Percentiles rank a stretch among this genome's conserved stretches.
phyloP scores from a whole-genome alignment of 768 basidiomycete species.

The Mycena maculata region DNA sequence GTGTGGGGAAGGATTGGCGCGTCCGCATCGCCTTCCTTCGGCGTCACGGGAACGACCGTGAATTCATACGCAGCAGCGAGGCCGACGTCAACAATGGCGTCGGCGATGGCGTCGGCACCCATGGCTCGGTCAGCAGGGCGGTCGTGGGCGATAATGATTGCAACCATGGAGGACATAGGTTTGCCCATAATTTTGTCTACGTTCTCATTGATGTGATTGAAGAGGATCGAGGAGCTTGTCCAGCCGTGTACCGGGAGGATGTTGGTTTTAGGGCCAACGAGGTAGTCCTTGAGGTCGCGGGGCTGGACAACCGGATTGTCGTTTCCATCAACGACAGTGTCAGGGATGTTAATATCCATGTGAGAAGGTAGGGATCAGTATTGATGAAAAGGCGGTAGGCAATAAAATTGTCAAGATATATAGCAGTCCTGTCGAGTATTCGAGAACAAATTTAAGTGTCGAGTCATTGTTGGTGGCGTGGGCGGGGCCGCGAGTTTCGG shows the following conservation, averaged over 20 bases:
- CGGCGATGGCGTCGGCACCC: conserved; percentile 1
- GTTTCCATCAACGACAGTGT: no score
- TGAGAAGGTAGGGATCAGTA: no score
- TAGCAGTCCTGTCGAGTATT: no score
- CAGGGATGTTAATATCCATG: no score
- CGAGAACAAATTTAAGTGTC: no score
- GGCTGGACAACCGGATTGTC: no score
- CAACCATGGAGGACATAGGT: background rate
- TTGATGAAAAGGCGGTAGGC: no score
- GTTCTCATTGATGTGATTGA: background rate
- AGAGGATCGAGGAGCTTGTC: background rate
- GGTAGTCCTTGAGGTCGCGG: conserved; percentile 10
- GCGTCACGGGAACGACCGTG: background rate
- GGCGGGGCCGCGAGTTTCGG: no score
- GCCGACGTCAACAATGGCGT: background rate
- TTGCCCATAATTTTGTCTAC: background rate
- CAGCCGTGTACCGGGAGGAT: background rate
- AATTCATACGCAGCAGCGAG: background rate
- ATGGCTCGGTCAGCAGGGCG: background rate
- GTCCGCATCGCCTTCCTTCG: background rate
- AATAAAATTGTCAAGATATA: no score
- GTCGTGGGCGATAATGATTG: background rate
- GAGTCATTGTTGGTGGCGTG: no score
- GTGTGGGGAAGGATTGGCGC: background rate
- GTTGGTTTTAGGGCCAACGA: background rate